Evolutionary conservation across 176 grass and related monocot species (phyloP).

Genomic region (Musa beccarii): DNA sequence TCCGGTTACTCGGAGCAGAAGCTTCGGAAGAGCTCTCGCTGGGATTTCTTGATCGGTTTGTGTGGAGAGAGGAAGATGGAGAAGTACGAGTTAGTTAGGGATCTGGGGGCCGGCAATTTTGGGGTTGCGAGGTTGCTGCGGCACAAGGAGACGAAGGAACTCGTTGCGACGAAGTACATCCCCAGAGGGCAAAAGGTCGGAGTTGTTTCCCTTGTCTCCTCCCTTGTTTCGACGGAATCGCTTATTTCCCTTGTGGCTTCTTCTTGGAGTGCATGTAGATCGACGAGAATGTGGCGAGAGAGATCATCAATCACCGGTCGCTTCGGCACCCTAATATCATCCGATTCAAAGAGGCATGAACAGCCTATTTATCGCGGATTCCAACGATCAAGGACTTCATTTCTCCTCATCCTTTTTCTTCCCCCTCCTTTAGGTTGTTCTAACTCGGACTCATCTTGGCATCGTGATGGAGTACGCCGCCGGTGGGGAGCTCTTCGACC

Average conservation of each 20-base stretch:
- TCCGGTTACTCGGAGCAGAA: neutral
- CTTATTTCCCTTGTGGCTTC: neutral
- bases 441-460: conserved; percentile 1
- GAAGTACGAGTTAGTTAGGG: neutral
- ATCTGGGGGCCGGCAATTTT: conserved; percentile 1
- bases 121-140: conserved; percentile 1
- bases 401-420: no score
- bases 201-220: neutral
- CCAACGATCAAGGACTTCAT: no score
- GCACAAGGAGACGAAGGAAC: conserved; percentile 3
- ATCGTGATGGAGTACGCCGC: conserved; percentile 7
- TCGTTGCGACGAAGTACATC: conserved; percentile 5
- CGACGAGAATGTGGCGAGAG: conserved; percentile 7
- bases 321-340: conserved; percentile 1
- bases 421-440: neutral
- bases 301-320: conserved; percentile 4
- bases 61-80: neutral
- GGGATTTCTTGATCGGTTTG: neutral
- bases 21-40: neutral
- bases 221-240: neutral
- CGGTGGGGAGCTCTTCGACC: conserved; percentile 5
- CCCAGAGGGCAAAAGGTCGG: conserved; percentile 1
- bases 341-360: conserved; percentile 7
- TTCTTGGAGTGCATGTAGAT: neutral
- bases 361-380: neutral